Evolutionary conservation across 164 flowering plant genomes (phyloP), one percentile per base, ranked within the genome.

Genomic region (Pachysandra terminalis): DNA sequence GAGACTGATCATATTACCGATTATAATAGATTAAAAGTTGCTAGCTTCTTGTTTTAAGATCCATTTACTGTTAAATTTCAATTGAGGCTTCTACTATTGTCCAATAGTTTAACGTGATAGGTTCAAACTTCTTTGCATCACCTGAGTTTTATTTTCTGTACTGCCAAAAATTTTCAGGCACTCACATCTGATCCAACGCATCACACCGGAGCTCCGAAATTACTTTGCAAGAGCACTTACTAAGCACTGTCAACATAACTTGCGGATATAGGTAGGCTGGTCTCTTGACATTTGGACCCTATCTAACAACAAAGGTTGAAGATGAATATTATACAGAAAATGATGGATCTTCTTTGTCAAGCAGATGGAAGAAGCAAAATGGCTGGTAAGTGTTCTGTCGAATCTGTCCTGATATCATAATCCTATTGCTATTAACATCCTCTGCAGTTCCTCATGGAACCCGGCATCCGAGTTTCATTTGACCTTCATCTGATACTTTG

Each of bases 121-220:
- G 40, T n/a, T 2, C 19, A 7, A 19, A 17, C 6, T 17, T 19
- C 5, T 10, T 9, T 21, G 5, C n/a, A 22, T 7, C 65, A 37
- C 41, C n/a, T 24, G 19, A 52, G 22, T n/a, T 17, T 13, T 35
- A 41, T 58, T 59, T 37, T 32, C 8, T 61, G 26, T 58, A n/a
- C 27, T 68, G n/a, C 5, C 65, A 23, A 56, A 49, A 70, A 75
- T 63, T 67, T 79, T 77, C 89, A 95, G 99, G 91, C 82, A 79
- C 57, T 61, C 83, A 32, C 81, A 74, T 52, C 82, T 95, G 58
- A 85, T 95, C 64, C 89, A 85, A 63, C 87, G 89, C 0, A 83
- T 88, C 52, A 64, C 89, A 63, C 97, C 97, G 4, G 97, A 95
- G 81, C 87, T 93, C 59, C 85, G 87, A 24, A 74, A 65, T 63